Percentiles rank a stretch among this genome's conserved stretches.
Conservation (phyloP, 306 rosid genomes). For the Cyclanthera cordifolia region DNA sequence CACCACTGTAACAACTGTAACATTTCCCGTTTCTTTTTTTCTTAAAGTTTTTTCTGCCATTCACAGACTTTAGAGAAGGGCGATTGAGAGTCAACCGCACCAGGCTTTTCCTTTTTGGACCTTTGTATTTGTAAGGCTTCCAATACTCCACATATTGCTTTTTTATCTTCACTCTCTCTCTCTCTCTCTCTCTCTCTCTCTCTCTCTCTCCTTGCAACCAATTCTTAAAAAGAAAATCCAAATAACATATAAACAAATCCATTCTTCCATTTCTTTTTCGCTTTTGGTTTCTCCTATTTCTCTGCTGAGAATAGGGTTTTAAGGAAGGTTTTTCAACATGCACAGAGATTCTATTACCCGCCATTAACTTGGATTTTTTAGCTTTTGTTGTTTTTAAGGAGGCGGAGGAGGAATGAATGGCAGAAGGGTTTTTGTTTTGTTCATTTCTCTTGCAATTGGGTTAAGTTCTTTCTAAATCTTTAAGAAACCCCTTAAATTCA, state of each 20-base stretch:
- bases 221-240: background rate
- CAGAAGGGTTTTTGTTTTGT: background rate
- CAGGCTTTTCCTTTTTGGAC: constrained; percentile 48
- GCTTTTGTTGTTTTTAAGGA: background rate
- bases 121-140: constrained; percentile 76
- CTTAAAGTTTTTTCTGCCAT: background rate
- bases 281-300: constrained; percentile 15
- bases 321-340: constrained; percentile 33
- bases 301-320: background rate
- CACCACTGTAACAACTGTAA: background rate
- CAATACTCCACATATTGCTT: constrained; percentile 60
- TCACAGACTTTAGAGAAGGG: constrained; percentile 15
- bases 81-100: constrained; percentile 63
- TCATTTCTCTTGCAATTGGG: too few relatives aligned
- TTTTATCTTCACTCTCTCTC: constrained; percentile 33
- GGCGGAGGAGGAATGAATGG: constrained; percentile 28
- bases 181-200: background rate
- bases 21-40: too few relatives aligned
- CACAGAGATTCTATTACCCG: constrained; percentile 16
- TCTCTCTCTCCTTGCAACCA: background rate
- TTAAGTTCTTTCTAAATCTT: too few relatives aligned
- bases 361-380: constrained; percentile 51
- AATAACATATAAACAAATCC: background rate
- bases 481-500: too few relatives aligned
- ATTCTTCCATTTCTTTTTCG: background rate